A percentile compares a stretch with the other conserved stretches of the same genome.
Evolutionary conservation across 2,329 filamentous ascomycete genomes (phyloP).

Genomic region (Diaporthe sp.): DNA sequence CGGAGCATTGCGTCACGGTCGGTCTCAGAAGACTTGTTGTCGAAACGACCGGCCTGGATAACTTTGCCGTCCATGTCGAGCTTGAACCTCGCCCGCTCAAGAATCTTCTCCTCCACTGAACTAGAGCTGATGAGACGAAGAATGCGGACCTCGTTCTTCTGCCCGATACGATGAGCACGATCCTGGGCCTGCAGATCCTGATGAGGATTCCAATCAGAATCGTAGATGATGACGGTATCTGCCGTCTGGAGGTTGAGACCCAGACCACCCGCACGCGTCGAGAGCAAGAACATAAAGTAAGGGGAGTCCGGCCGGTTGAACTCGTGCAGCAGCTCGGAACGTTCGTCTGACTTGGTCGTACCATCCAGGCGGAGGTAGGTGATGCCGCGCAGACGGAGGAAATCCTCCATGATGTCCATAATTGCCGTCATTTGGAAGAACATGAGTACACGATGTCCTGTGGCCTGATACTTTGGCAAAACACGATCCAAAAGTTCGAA

Average conservation of each 20-base stretch:
- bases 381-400: conserved; percentile 84
- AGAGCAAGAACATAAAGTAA: conserved; percentile 98
- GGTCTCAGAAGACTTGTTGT: conserved; percentile 98
- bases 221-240: conserved; percentile 99
- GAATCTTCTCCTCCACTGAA: conserved; percentile 97
- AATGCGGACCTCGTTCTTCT: conserved; percentile 99
- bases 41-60: conserved; percentile 98
- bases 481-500: conserved; percentile 95
- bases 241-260: conserved; percentile 97
- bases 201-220: conserved; percentile 99
- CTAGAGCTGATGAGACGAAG: conserved; percentile 95
- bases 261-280: conserved; percentile 96
- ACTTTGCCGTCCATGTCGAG: conserved; percentile 99
- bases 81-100: conserved; percentile 97
- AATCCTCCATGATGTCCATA: conserved; percentile 99
- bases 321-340: conserved; percentile 85
- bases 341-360: conserved; percentile 97
- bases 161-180: conserved; percentile 99
- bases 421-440: conserved; percentile 99
- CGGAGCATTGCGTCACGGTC: conserved; percentile 97
- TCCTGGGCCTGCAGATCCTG: conserved; percentile 99
- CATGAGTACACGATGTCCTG: conserved; percentile 96
- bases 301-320: conserved; percentile 93
- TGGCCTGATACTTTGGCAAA: conserved; percentile 90
- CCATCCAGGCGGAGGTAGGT: conserved; percentile 93